Evolutionary conservation across 768 basidiomycete species (phyloP), one percentile per base, ranked within the genome.

Genomic region (Pleurotus pulmonarius): DNA sequence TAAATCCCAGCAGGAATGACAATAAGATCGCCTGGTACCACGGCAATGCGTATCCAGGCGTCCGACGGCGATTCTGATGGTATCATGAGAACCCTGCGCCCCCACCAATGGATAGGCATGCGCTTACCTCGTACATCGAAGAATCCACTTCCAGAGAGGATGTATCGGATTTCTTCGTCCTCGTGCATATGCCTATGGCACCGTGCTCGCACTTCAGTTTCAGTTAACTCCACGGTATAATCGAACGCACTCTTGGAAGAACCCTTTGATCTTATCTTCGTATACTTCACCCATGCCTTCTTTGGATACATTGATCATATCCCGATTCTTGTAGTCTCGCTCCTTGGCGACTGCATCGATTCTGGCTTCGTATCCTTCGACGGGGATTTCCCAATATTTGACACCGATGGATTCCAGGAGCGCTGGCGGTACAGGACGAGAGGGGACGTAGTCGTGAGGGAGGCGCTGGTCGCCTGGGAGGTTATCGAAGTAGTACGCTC

Each of bases 131-230:
- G 81, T 40, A 98, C 83, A 63, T 98, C 95, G 66, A 97, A 98
- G 77, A 85, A 98, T 0, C 93, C 94, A 38, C 83, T 85, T n/a
- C 95, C 95, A 0, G 80, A 76, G 40, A 93, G 78, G 62, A 95
- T 84, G 64, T 91, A 98, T 6, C 94, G 79, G 65, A 95, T 96
- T 71, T 98, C 94, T 65, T 98, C 94, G 64, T 97, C 94, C 69
- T 97, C 93, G 63, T 97, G 95, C 77, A 98, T 81, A 64, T 97
- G 94, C 64, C 91, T 92, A 61, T 18, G 7, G 41, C 4, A 44
- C n/a, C 39, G 12, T 2, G 18, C 16, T n/a, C 8, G 13, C 48
- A 26, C 8, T 11, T 15, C 12, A 51, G 20, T 7, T 44, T 44
- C 20, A 9, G 11, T 12, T 7, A 44, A 15, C 20, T 15, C 20